These are phyloP conservation scores for Magnusiomyces magnusii DNA, from an alignment of 1,139 yeast genomes.

Conservation along the genomic window DNA sequence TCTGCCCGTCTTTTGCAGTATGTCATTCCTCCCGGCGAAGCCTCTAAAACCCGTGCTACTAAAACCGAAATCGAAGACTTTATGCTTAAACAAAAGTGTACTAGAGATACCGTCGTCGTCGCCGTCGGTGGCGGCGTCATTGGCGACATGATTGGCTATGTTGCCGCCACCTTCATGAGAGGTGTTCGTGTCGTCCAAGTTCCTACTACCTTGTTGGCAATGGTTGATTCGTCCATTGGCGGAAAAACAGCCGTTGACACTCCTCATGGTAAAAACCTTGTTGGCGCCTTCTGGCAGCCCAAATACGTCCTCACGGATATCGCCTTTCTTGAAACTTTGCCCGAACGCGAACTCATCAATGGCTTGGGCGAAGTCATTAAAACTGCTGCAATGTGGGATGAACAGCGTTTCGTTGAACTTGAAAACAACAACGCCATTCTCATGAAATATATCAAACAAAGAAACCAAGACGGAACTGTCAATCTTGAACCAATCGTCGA, in stretches of 20 bases:
- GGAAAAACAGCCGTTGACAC: constrained; percentile 99
- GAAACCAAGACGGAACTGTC: constrained; percentile 36
- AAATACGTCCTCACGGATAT: constrained; percentile 81
- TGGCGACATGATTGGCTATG: constrained; percentile 99
- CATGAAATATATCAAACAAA: constrained; percentile 49
- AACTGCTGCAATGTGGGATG: constrained; percentile 98
- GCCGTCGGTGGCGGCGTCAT: constrained; percentile 99
- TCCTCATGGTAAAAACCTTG: constrained; percentile 91
- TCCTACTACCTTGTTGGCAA: constrained; percentile 88
- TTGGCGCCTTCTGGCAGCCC: constrained; percentile 99
- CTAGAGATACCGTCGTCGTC: constrained; percentile 88
- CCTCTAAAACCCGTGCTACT: constrained; percentile 78
- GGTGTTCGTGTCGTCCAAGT: constrained; percentile 93
- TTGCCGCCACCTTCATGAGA: constrained; percentile 98
- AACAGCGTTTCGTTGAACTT: constrained; percentile 71
- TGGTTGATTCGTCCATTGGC: constrained; percentile 98
- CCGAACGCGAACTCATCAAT: constrained; percentile 89
- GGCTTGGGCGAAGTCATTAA: constrained; percentile 99
- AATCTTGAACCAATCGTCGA: constrained; percentile 61
- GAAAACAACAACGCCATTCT: constrained; percentile 69
- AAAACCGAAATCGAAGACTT: constrained; percentile 94
- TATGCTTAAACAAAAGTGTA: constrained; percentile 77
- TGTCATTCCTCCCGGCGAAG: constrained; percentile 87
- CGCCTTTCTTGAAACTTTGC: constrained; percentile 77
- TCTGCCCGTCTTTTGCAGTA: constrained; percentile 62